A percentile compares a stretch with the other conserved stretches of the same genome.
Evolutionary conservation across 116 monocot genomes (phyloP).

Genomic region (Iris pallida): DNA sequence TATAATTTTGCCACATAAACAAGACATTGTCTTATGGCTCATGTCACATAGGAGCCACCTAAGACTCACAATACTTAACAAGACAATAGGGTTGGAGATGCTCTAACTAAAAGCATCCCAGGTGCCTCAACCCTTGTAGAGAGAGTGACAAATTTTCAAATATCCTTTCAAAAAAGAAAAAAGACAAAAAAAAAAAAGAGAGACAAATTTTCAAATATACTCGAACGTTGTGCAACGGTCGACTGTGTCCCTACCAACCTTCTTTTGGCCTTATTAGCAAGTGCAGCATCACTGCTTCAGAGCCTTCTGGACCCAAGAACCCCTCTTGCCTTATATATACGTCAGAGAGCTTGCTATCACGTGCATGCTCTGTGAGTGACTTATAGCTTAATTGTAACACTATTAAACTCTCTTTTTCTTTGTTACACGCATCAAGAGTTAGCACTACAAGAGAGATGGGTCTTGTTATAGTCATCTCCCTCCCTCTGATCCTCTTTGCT

Average conservation of each 20-base stretch:
- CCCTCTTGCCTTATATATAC: neutral
- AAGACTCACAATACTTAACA: too few species aligned
- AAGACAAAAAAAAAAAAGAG: too few species aligned
- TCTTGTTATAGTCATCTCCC: slow-evolving; percentile 53
- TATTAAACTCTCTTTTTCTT: neutral
- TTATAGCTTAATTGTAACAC: neutral
- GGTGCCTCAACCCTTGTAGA: too few species aligned
- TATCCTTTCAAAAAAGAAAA: too few species aligned
- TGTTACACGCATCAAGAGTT: neutral
- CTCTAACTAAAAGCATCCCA: too few species aligned
- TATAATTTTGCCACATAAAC: too few species aligned
- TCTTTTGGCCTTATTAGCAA: neutral
- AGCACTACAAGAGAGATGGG: slow-evolving; percentile 33
- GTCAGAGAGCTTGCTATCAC: neutral
- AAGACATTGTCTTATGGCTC: too few species aligned
- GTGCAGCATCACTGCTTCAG: neutral
- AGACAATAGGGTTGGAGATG: too few species aligned
- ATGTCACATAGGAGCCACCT: too few species aligned
- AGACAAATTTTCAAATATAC: slow-evolving; percentile 2
- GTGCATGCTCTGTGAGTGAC: too few species aligned
- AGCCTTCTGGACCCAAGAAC: neutral
- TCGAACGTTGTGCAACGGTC: slow-evolving; percentile 21
- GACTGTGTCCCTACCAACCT: neutral
- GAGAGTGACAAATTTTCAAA: too few species aligned
- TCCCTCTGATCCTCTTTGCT: slow-evolving; percentile 63